Evolutionary conservation across 2,329 filamentous ascomycete species (phyloP).

Genomic region (Phyllosticta paracitricarpa): DNA sequence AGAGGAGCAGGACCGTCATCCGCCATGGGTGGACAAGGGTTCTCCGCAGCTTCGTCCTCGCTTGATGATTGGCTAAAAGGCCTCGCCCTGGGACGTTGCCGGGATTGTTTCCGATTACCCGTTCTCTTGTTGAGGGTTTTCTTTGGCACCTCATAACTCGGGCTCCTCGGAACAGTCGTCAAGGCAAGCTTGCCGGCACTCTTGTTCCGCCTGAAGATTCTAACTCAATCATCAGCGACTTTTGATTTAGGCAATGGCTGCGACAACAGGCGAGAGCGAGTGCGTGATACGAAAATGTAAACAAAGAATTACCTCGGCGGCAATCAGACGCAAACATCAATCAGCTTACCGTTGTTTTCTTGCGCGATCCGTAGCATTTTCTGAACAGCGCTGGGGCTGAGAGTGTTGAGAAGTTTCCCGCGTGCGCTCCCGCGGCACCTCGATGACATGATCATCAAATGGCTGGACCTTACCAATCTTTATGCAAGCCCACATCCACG

Average conservation of each 20-base stretch:
- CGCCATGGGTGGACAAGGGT: background rate
- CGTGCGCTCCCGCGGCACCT: conserved; percentile 14
- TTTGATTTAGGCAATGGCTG: background rate
- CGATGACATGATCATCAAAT: conserved; percentile 11
- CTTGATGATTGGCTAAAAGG: conserved; percentile 8
- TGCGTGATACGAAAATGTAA: background rate
- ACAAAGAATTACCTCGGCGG: background rate
- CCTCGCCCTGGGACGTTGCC: background rate
- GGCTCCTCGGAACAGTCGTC: background rate
- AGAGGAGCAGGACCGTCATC: conserved; percentile 1
- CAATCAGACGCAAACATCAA: background rate
- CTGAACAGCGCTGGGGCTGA: background rate
- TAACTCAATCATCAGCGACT: background rate
- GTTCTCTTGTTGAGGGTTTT: background rate
- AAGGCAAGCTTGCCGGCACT: conserved; percentile 3
- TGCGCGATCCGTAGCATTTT: background rate
- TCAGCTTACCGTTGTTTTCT: conserved; percentile 7
- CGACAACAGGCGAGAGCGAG: background rate
- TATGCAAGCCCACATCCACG: conserved; percentile 70
- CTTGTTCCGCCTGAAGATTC: background rate
- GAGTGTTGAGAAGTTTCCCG: background rate
- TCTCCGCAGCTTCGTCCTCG: background rate
- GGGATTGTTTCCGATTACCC: background rate
- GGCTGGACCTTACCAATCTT: background rate
- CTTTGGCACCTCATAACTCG: background rate